Conservation (phyloP, 2,329 filamentous ascomycete species). For the Sodiomyces alkalinus region DNA sequence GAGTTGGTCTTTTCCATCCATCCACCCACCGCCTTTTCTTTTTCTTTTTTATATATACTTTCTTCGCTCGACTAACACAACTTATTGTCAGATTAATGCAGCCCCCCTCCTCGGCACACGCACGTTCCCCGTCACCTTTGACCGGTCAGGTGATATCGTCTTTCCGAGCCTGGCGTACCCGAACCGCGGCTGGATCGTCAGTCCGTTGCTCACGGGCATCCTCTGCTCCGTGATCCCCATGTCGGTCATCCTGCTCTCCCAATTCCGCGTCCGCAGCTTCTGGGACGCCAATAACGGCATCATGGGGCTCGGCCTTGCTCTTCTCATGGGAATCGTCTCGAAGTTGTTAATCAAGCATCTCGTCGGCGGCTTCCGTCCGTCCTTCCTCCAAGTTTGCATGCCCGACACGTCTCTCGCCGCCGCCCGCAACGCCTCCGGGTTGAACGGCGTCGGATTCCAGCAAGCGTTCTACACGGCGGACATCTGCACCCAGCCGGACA, state of each 20-base stretch:
- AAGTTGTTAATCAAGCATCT: slow-evolving; percentile 53
- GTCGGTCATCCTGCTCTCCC: slow-evolving; percentile 36
- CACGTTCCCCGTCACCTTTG: slow-evolving; percentile 47
- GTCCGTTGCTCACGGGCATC: slow-evolving; percentile 41
- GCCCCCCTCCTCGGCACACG: slow-evolving; percentile 38
- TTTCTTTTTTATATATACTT: slow-evolving; percentile 10
- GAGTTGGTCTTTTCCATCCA: slow-evolving; percentile 9
- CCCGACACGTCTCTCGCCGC: slow-evolving; percentile 32
- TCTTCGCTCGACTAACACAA: accelerated
- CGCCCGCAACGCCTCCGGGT: slow-evolving; percentile 22
- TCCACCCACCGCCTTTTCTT: slow-evolving; percentile 6
- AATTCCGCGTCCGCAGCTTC: slow-evolving; percentile 39
- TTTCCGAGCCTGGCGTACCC: slow-evolving; percentile 51
- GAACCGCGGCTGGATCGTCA: slow-evolving; percentile 44
- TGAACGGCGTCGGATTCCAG: slow-evolving; percentile 33
- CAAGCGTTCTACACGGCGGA: slow-evolving; percentile 48
- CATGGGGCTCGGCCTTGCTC: slow-evolving; percentile 43
- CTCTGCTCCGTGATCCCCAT: slow-evolving; percentile 43
- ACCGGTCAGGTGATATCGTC: slow-evolving; percentile 42
- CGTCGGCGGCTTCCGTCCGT: slow-evolving; percentile 46
- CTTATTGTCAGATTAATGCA: slow-evolving; percentile 30
- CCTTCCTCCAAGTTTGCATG: slow-evolving; percentile 50
- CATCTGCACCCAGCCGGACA: slow-evolving; percentile 42
- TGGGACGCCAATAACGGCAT: slow-evolving; percentile 49
- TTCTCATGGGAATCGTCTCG: slow-evolving; percentile 45